Conservation (phyloP, 176 grass and related monocot genomes). For the Alopecurus myosuroides region DNA sequence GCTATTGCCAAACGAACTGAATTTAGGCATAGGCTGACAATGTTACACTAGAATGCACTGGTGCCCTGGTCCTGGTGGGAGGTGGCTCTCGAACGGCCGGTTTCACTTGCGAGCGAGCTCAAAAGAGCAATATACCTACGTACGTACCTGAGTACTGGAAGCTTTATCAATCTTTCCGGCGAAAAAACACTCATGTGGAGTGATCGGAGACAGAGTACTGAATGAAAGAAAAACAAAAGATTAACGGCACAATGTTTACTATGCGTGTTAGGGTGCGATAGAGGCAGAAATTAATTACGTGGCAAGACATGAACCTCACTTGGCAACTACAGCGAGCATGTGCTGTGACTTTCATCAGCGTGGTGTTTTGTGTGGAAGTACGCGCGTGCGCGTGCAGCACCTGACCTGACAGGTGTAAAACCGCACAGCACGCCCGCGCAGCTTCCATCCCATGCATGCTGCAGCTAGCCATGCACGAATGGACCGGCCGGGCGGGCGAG, state of each 20-base stretch:
- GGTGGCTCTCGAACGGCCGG: background rate
- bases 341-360: background rate
- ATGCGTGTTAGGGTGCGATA: background rate
- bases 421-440: background rate
- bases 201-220: background rate
- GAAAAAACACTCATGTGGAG: background rate
- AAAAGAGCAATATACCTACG: background rate
- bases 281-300: background rate
- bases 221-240: background rate
- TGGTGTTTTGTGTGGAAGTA: background rate
- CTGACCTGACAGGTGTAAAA: background rate
- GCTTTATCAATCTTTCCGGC: background rate
- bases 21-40: slow-evolving; percentile 25
- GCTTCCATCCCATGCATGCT: background rate
- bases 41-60: background rate
- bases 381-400: background rate
- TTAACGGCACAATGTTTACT: background rate
- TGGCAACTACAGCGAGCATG: background rate
- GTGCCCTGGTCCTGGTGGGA: no score
- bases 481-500: background rate
- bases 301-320: background rate
- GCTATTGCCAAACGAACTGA: slow-evolving; percentile 20
- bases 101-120: background rate
- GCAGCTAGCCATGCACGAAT: background rate
- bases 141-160: background rate